A percentile compares a stretch with the other conserved stretches of the same genome.
These are phyloP conservation scores for Pestalotiopsis fici DNA, from an alignment of 2,329 filamentous ascomycete species.

Conservation along the genomic window DNA sequence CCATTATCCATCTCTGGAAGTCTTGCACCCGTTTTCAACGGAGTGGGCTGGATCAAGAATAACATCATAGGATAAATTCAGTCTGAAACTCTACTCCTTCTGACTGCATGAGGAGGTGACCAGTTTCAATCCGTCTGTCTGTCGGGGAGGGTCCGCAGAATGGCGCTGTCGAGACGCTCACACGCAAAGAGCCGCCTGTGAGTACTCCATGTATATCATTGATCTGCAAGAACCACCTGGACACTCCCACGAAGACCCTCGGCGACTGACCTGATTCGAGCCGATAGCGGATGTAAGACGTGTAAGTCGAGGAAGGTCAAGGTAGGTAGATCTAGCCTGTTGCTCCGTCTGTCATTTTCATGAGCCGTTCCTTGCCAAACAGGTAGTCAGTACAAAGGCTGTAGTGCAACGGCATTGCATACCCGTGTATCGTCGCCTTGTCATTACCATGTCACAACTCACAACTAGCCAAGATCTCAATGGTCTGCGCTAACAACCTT, in stretches of 20 bases:
- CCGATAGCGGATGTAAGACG: background rate
- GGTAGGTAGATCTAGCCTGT: background rate
- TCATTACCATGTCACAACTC: background rate
- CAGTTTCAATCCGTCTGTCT: background rate
- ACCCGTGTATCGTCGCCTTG: background rate
- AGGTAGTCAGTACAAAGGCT: background rate
- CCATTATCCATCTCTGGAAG: background rate
- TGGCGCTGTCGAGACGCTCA: background rate
- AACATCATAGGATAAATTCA: background rate
- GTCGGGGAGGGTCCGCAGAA: background rate
- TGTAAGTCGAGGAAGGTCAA: constrained; percentile 7
- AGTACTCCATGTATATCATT: too few relatives aligned
- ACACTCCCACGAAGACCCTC: background rate
- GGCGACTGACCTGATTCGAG: background rate
- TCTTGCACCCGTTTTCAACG: too few relatives aligned
- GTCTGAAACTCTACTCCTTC: background rate
- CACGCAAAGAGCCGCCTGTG: constrained; percentile 6
- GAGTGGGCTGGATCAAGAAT: background rate
- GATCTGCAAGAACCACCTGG: background rate
- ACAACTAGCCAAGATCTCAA: background rate
- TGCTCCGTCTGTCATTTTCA: background rate
- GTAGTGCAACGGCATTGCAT: background rate
- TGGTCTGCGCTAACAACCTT: background rate
- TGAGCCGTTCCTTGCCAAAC: background rate
- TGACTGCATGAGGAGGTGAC: background rate